A percentile compares a stretch with the other conserved stretches of the same genome.
Conservation (phyloP, 2,329 filamentous ascomycete genomes). For the Gliomastix tumulicola region DNA sequence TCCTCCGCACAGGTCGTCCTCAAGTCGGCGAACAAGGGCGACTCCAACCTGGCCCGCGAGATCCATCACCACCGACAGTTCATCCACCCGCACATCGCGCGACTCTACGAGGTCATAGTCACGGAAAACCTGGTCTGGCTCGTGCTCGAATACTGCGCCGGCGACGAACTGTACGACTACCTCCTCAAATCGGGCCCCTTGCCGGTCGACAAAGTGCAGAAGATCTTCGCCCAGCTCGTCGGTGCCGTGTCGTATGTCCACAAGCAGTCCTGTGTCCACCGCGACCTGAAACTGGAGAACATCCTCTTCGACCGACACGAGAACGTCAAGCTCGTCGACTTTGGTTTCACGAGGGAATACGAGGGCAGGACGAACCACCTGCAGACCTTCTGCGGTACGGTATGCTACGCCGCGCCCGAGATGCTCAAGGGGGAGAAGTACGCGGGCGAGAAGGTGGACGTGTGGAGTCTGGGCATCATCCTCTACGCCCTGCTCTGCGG, state of each 20-base stretch:
- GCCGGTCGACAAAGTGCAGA: conserved; percentile 80
- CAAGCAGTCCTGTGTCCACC: conserved; percentile 89
- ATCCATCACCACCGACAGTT: conserved; percentile 99
- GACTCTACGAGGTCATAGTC: conserved; percentile 96
- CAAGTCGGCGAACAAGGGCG: conserved; percentile 94
- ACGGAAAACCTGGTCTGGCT: conserved; percentile 94
- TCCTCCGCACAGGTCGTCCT: conserved; percentile 69
- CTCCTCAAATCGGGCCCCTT: conserved; percentile 81
- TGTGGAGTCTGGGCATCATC: conserved; percentile 86
- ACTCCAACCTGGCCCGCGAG: conserved; percentile 90
- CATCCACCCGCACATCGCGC: conserved; percentile 91
- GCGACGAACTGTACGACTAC: conserved; percentile 96
- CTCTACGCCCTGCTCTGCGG: conserved; percentile 76
- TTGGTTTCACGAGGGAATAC: conserved; percentile 96
- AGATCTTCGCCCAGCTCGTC: conserved; percentile 91
- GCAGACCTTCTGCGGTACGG: conserved; percentile 95
- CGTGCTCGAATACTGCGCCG: conserved; percentile 91
- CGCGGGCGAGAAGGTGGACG: conserved; percentile 94
- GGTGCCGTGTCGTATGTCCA: conserved; percentile 95
- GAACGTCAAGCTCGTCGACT: conserved; percentile 96
- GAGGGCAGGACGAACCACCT: conserved; percentile 91
- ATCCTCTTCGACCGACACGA: conserved; percentile 94
- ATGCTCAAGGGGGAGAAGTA: conserved; percentile 99
- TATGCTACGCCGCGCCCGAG: conserved; percentile 96
- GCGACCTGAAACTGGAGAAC: conserved; percentile 85